A percentile compares a stretch with the other conserved stretches of the same genome.
phyloP scores from a whole-genome alignment of 108 stramenopile species.

The Epithemia pelagica region DNA sequence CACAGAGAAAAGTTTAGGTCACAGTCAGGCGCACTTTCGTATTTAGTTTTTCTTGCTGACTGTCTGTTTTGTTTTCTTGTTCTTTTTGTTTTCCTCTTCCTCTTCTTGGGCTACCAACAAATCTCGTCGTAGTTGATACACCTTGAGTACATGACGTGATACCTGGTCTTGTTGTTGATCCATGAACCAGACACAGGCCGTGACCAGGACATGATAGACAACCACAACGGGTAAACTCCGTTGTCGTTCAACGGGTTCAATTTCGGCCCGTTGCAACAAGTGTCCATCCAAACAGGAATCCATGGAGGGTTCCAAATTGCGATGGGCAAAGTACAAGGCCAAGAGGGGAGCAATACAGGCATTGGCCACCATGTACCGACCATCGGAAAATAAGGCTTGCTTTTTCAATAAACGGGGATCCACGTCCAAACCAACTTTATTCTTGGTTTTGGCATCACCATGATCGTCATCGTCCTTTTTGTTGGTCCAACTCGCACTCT shows the following conservation, averaged over 20 bases:
- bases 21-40: too few relatives aligned
- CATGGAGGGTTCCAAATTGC: too few relatives aligned
- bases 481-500: neutral
- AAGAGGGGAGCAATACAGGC: neutral
- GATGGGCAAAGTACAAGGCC: neutral
- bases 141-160: constrained; percentile 10
- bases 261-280: neutral
- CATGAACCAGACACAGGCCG: constrained; percentile 48
- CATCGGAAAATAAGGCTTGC: neutral
- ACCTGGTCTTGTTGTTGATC: constrained; percentile 21
- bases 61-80: neutral
- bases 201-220: constrained; percentile 48
- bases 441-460: too few relatives aligned
- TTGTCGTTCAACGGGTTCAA: constrained; percentile 3
- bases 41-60: too few relatives aligned
- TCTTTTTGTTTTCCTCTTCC: neutral
- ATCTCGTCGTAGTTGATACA: constrained; percentile 18
- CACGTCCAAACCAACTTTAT: neutral
- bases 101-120: constrained; percentile 18
- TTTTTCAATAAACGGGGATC: neutral
- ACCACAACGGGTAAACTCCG: constrained; percentile 49
- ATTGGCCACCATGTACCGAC: neutral
- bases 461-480: neutral
- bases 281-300: neutral
- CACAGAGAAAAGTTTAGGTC: too few relatives aligned